Base-by-base conservation (phyloP, 1,284 basidiomycete species). In the Ceraceosorus guamensis region DNA sequence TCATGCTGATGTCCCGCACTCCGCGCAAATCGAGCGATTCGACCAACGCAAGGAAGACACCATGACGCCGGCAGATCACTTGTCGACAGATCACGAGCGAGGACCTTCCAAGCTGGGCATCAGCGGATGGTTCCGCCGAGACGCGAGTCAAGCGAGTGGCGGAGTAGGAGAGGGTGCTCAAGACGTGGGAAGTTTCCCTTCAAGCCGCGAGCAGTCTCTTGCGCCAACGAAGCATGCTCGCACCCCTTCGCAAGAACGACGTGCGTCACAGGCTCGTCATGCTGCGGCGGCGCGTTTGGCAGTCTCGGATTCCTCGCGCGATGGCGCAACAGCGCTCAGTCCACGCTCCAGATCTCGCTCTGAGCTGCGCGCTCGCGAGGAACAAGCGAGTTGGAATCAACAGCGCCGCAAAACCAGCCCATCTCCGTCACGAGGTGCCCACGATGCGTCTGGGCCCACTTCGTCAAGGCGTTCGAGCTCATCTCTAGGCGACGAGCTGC, bases 51-150 rank as follows among this genome's bases (percentile, higher is more conserved):
- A n/a, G n/a, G n/a, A n/a, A n/a, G n/a, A n/a, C n/a, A n/a, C n/a
- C n/a, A n/a, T n/a, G n/a, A n/a, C n/a, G n/a, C n/a, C n/a, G n/a
- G n/a, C n/a, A n/a, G n/a, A n/a, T n/a, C n/a, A n/a, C n/a, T n/a
- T n/a, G n/a, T n/a, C n/a, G n/a, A n/a, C 30, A 37, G 41, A 56
- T 18, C 46, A 33, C 24, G 16, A 5, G n/a, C 30, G 47, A 31
- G 47, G 34, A 49, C 18, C 24, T 30, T 30, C 14, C 5, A 16
- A 30, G 5, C 46, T 52, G 32, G 51, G 51, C 4, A 45, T 52
- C 13, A 32, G 51, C 47, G 43, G 51, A 11, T 52, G 51, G 51
- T 52, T 52, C 46, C 41, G 35, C n/a, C 5, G 43, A 50, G 50
- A 43, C 10, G 39, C 39, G 39, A 43, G 16, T 43, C 10, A 10